Conservation (phyloP, 2,329 filamentous ascomycete species). For the Paracorniculantispora psalliotae region DNA sequence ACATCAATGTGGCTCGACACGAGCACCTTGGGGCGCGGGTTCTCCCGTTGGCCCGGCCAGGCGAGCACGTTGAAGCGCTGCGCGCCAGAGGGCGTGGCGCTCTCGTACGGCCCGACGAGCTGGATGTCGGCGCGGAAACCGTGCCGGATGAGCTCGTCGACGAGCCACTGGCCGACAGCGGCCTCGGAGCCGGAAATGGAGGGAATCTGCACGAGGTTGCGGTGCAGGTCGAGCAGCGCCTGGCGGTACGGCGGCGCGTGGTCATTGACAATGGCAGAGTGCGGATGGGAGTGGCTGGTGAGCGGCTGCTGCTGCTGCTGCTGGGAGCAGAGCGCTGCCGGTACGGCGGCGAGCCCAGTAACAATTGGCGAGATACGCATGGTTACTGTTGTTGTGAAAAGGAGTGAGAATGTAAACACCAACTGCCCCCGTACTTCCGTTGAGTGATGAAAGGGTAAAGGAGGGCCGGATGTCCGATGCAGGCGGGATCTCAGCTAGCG, state of each 20-base stretch:
- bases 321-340: neutral
- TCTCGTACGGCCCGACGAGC: conserved; percentile 28
- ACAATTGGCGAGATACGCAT: neutral
- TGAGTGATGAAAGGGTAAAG: neutral
- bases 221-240: conserved; percentile 66
- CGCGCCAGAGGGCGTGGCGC: conserved; percentile 24
- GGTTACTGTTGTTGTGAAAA: neutral
- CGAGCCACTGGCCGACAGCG: conserved; percentile 63
- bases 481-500: too few species aligned
- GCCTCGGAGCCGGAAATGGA: conserved; percentile 69
- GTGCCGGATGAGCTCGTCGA: conserved; percentile 53
- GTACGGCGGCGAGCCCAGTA: neutral
- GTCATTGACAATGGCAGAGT: conserved; percentile 11
- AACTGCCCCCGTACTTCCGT: too few species aligned
- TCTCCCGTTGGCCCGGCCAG: conserved; percentile 44
- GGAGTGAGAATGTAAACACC: too few species aligned
- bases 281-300: neutral
- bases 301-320: conserved; percentile 1
- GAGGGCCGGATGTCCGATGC: too few species aligned
- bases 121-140: conserved; percentile 43
- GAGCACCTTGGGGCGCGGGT: conserved; percentile 54
- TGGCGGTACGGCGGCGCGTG: conserved; percentile 35
- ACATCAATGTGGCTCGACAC: conserved; percentile 79
- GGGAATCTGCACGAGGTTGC: conserved; percentile 65
- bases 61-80: conserved; percentile 70